Percentiles rank a stretch among this genome's conserved stretches.
These are phyloP conservation scores for Capsicum rhomboideum DNA, from an alignment of 257 asterid genomes.

Conservation along the genomic window DNA sequence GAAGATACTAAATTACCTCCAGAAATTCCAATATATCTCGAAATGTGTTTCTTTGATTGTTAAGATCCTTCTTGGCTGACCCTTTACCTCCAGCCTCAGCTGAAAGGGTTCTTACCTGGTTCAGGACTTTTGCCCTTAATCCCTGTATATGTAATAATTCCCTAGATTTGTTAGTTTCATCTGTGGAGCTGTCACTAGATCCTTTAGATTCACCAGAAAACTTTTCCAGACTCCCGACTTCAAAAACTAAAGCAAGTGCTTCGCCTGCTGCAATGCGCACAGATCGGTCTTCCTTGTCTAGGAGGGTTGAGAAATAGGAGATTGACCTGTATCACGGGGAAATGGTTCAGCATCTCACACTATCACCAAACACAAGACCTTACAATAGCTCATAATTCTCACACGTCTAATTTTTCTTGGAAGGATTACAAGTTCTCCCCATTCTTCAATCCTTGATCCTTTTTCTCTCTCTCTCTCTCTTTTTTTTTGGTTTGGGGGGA, in stretches of 20 bases:
- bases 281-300: conserved; percentile 84
- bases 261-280: conserved; percentile 94
- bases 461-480: neutral
- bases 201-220: conserved; percentile 50
- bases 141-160: conserved; percentile 57
- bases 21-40: conserved; percentile 77
- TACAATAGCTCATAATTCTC: neutral
- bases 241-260: conserved; percentile 84
- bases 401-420: neutral
- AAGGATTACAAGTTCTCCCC: neutral
- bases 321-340: conserved; percentile 50
- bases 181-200: conserved; percentile 39
- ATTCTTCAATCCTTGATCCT: neutral
- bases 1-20: conserved; percentile 40
- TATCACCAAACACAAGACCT: neutral
- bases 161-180: conserved; percentile 42
- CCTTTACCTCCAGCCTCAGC: conserved; percentile 97
- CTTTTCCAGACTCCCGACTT: conserved; percentile 73
- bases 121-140: conserved; percentile 56
- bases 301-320: conserved; percentile 51
- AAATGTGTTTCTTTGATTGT: conserved; percentile 72
- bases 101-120: conserved; percentile 65
- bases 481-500: too few species aligned
- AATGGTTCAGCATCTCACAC: neutral
- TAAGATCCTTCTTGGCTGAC: conserved; percentile 86